These are phyloP conservation scores for Leccinum longicurvipes DNA, from an alignment of 768 basidiomycete genomes.

Conservation along the genomic window DNA sequence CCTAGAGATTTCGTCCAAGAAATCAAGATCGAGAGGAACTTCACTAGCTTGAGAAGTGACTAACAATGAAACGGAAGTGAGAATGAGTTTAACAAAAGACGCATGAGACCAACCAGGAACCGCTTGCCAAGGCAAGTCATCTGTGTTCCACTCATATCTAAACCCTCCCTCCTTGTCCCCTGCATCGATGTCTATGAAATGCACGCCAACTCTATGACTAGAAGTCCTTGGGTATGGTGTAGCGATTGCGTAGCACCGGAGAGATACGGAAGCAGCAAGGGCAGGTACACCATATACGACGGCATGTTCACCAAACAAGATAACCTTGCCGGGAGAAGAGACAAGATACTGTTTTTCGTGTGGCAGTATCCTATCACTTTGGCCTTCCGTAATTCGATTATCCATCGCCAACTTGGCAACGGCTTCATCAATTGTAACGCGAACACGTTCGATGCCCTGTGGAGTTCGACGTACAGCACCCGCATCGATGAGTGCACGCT, in stretches of 20 bases:
- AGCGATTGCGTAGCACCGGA: conserved; percentile 88
- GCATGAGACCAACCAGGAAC: conserved; percentile 39
- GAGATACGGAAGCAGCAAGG: conserved; percentile 90
- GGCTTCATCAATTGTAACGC: conserved; percentile 54
- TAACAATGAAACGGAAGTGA: not conserved
- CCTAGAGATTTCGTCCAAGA: conserved; percentile 68
- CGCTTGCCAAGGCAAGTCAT: conserved; percentile 75
- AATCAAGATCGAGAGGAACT: conserved; percentile 59
- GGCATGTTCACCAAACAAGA: conserved; percentile 97
- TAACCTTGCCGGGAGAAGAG: conserved; percentile 96
- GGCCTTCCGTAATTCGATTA: conserved; percentile 16
- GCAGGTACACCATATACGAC: conserved; percentile 98
- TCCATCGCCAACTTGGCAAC: conserved; percentile 62
- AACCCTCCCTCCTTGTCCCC: conserved; percentile 39
- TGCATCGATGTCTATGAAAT: conserved; percentile 69
- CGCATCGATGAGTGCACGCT: conserved; percentile 86
- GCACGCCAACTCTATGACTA: conserved; percentile 51
- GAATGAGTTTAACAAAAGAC: not conserved
- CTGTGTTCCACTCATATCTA: conserved; percentile 77
- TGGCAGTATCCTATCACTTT: conserved; percentile 5
- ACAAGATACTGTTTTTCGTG: conserved; percentile 71
- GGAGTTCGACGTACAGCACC: conserved; percentile 73
- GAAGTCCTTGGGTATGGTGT: conserved; percentile 62
- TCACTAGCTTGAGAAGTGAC: conserved; percentile 18
- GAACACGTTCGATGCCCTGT: conserved; percentile 38